phyloP scores from a whole-genome alignment of 805 yeast species.

The Ogataea saltuana region DNA sequence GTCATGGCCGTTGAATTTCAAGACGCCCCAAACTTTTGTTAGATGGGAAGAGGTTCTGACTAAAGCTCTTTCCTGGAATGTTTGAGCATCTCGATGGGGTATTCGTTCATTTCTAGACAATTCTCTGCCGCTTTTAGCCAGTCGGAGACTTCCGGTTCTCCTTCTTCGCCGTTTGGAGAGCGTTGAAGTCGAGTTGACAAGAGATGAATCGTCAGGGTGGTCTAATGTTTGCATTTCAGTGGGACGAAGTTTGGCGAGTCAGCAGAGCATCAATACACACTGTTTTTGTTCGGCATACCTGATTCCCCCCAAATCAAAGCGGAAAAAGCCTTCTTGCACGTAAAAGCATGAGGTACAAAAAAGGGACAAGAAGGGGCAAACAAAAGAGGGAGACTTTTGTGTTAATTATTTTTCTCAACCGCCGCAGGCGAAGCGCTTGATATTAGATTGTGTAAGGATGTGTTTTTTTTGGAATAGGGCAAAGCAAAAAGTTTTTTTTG shows the following conservation, averaged over 20 bases:
- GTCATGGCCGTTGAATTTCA: slow-evolving; percentile 10
- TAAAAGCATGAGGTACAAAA: background rate
- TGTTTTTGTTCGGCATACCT: too few relatives aligned
- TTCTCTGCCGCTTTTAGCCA: slow-evolving; percentile 9
- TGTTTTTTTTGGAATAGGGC: background rate
- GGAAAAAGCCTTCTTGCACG: too few relatives aligned
- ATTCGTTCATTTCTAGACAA: background rate
- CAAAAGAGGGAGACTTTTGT: slow-evolving; percentile 4
- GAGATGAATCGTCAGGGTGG: slow-evolving; percentile 14
- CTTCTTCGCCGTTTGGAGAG: slow-evolving; percentile 16
- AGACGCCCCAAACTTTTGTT: slow-evolving; percentile 16
- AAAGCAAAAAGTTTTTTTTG: too few relatives aligned
- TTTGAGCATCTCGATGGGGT: slow-evolving; percentile 1
- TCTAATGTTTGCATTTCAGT: slow-evolving; percentile 6
- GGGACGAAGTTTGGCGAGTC: background rate
- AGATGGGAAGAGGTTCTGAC: slow-evolving; percentile 11
- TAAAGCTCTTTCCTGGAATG: background rate
- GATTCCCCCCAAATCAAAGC: too few relatives aligned
- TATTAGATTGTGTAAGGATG: background rate
- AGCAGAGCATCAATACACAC: background rate
- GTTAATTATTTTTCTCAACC: too few relatives aligned
- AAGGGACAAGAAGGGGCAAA: slow-evolving; percentile 1
- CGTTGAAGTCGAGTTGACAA: slow-evolving; percentile 20
- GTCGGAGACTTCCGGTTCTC: slow-evolving; percentile 21
- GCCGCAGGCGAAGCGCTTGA: slow-evolving; percentile 1